These are phyloP conservation scores for Phalaenopsis equestris DNA, from an alignment of 106 monocot genomes.

Conservation along the genomic window DNA sequence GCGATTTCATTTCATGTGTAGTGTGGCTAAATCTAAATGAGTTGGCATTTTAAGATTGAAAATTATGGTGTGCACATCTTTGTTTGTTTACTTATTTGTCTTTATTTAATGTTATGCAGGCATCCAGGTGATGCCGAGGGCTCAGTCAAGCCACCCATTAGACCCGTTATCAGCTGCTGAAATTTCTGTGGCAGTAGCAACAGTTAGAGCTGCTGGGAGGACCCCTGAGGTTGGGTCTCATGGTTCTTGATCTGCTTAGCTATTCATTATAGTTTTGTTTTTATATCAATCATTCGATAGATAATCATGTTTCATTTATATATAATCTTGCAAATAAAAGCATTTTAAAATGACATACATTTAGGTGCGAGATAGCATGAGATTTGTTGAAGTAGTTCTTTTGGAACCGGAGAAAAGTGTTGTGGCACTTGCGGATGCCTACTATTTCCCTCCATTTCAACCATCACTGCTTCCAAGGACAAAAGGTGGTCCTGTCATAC, in stretches of 20 bases:
- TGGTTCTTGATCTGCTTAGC: not conserved
- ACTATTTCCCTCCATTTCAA: conserved; percentile 93
- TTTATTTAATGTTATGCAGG: conserved; percentile 7
- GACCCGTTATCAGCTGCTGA: conserved; percentile 89
- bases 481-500: conserved; percentile 76
- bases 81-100: not conserved
- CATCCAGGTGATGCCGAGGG: conserved; percentile 24
- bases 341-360: not conserved
- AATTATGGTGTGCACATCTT: not conserved
- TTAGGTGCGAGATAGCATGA: conserved; percentile 84
- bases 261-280: not conserved
- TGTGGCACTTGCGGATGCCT: conserved; percentile 89
- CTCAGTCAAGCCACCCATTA: conserved; percentile 78
- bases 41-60: not conserved
- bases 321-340: not conserved
- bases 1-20: not conserved
- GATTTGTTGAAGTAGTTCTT: conserved; percentile 84
- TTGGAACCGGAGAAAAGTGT: conserved; percentile 75
- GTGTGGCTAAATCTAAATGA: not conserved
- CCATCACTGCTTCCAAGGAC: conserved; percentile 74
- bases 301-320: not conserved
- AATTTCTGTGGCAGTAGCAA: conserved; percentile 81
- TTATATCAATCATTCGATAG: not conserved
- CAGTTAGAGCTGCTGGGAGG: conserved; percentile 83
- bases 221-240: conserved; percentile 60